A percentile compares a stretch with the other conserved stretches of the same genome.
phyloP scores from a whole-genome alignment of 768 basidiomycete species.

The Lactifluus hygrophoroides region DNA sequence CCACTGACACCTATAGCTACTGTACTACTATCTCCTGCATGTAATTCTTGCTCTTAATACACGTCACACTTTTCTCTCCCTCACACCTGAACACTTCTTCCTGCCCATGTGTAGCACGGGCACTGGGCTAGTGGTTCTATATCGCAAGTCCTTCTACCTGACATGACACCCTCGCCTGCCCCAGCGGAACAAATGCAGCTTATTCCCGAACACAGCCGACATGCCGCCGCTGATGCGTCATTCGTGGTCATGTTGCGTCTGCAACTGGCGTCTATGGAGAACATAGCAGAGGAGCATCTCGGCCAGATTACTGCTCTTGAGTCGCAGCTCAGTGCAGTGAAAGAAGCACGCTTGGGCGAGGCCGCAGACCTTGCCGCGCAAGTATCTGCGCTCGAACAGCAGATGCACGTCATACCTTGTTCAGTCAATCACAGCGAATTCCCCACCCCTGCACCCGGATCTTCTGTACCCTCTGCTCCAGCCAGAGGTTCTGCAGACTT shows the following conservation, averaged over 20 bases:
- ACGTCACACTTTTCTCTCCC: too few relatives aligned
- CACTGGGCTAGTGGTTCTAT: slow-evolving; percentile 77
- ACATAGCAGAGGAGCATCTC: slow-evolving; percentile 54
- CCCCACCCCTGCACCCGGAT: too few relatives aligned
- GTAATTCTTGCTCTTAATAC: too few relatives aligned
- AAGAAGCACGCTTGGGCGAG: slow-evolving; percentile 50
- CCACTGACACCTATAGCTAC: too few relatives aligned
- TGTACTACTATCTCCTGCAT: too few relatives aligned
- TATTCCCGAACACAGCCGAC: slow-evolving; percentile 20
- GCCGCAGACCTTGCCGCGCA: slow-evolving; percentile 56
- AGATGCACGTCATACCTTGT: slow-evolving; percentile 44
- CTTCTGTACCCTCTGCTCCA: too few relatives aligned
- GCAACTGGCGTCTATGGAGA: slow-evolving; percentile 64
- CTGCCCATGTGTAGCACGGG: too few relatives aligned
- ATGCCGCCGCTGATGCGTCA: slow-evolving; percentile 37
- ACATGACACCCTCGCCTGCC: slow-evolving; percentile 75
- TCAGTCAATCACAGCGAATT: too few relatives aligned
- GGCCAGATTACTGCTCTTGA: slow-evolving; percentile 57
- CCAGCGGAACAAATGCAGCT: slow-evolving; percentile 22
- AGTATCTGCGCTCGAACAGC: slow-evolving; percentile 52
- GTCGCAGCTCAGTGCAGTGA: slow-evolving; percentile 55
- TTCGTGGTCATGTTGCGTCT: slow-evolving; percentile 60
- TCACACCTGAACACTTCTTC: too few relatives aligned
- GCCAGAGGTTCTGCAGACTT: too few relatives aligned
- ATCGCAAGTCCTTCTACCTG: slow-evolving; percentile 72